Evolutionary conservation across 2,329 filamentous ascomycete species (phyloP).

Genomic region (Fusarium ramigenum): DNA sequence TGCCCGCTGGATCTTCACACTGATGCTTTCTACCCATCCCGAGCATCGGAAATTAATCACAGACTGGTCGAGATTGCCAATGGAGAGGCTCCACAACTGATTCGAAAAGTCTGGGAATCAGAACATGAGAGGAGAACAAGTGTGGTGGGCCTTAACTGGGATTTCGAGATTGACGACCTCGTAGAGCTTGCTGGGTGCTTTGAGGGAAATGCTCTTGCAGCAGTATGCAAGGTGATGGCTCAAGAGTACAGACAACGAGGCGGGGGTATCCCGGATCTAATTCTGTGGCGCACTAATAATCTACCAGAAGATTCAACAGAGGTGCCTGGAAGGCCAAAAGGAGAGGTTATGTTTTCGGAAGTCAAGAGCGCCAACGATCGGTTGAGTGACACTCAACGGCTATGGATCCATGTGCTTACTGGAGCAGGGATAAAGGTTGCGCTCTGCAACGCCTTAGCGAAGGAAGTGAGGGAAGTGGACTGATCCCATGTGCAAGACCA

Average conservation of each 20-base stretch:
- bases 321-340: constrained; percentile 50
- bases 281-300: constrained; percentile 75
- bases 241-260: constrained; percentile 92
- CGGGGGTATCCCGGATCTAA: constrained; percentile 89
- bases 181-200: constrained; percentile 83
- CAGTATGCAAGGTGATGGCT: constrained; percentile 91
- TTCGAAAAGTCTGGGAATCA: constrained; percentile 73
- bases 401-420: constrained; percentile 95
- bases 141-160: constrained; percentile 92
- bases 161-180: constrained; percentile 81
- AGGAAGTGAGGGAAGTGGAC: constrained; percentile 57
- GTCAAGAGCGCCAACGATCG: constrained; percentile 91
- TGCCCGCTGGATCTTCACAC: constrained; percentile 93
- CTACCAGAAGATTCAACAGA: constrained; percentile 42
- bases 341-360: constrained; percentile 79
- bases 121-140: constrained; percentile 80
- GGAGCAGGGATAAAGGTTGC: constrained; percentile 88
- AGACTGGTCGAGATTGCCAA: constrained; percentile 89
- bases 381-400: constrained; percentile 91
- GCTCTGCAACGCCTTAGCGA: constrained; percentile 72
- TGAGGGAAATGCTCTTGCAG: constrained; percentile 79
- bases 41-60: constrained; percentile 89
- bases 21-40: constrained; percentile 86
- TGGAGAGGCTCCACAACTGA: constrained; percentile 73
- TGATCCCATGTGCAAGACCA: constrained; percentile 37